A percentile compares a stretch with the other conserved stretches of the same genome.
phyloP scores from a whole-genome alignment of 2,329 filamentous ascomycete species.

The Zelopaecilomyces penicillatus region DNA sequence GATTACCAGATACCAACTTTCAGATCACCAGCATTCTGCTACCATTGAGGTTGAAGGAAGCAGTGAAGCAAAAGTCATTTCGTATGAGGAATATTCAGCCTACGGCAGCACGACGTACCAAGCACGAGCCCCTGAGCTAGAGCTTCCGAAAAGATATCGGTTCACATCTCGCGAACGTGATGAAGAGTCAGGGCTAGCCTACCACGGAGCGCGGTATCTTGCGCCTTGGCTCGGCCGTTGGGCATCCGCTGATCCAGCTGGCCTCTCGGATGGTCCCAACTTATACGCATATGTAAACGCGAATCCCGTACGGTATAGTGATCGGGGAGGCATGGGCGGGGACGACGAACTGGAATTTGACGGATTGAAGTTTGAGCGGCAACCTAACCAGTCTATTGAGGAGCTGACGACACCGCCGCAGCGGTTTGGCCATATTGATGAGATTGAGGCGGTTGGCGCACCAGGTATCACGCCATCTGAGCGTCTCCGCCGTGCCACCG shows the following conservation, averaged over 20 bases:
- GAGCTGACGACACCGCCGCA: no score
- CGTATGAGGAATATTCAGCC: constrained; percentile 23
- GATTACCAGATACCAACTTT: constrained; percentile 9
- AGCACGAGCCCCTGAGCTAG: not conserved
- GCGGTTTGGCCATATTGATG: no score
- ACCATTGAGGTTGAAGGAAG: constrained; percentile 17
- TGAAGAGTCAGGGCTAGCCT: constrained; percentile 17
- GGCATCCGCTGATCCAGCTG: constrained; percentile 16
- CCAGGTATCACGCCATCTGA: no score
- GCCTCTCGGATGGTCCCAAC: constrained; percentile 12
- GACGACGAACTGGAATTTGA: no score
- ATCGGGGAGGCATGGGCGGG: no score
- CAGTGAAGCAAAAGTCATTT: constrained; percentile 14
- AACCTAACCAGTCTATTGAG: no score
- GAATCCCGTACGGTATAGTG: constrained; percentile 2
- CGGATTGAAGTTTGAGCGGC: no score
- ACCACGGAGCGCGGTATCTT: constrained; percentile 19
- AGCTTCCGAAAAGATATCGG: constrained; percentile 17
- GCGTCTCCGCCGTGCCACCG: no score
- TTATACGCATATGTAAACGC: constrained; percentile 11
- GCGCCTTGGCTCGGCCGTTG: constrained; percentile 18
- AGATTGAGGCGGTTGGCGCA: no score
- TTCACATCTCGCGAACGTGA: constrained; percentile 15
- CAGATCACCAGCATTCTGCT: constrained; percentile 4
- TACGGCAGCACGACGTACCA: constrained; percentile 17